A percentile compares a stretch with the other conserved stretches of the same genome.
These are phyloP conservation scores for Nepenthes alata DNA, from an alignment of 179 eudicot species.

Conservation along the genomic window DNA sequence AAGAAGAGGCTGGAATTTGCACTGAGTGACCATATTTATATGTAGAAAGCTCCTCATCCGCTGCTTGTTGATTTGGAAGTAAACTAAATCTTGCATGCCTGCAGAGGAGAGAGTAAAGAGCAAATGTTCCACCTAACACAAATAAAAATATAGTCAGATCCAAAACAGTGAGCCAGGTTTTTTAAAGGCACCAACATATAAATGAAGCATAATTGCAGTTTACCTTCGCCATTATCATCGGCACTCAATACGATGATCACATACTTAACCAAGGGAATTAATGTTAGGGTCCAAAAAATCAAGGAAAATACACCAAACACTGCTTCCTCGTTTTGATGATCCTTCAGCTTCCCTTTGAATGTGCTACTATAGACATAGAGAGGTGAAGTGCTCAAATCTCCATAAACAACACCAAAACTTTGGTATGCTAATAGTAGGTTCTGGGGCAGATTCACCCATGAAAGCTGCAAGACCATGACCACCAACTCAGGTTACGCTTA, in stretches of 20 bases:
- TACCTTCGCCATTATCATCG: conserved; percentile 96
- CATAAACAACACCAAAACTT: conserved; percentile 73
- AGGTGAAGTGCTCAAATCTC: conserved; percentile 81
- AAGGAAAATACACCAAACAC: conserved; percentile 71
- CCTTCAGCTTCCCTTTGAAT: conserved; percentile 40
- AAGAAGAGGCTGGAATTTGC: conserved; percentile 26
- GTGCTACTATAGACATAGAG: conserved; percentile 69
- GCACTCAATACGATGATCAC: conserved; percentile 52
- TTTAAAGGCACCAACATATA: conserved; percentile 1
- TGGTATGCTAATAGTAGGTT: conserved; percentile 68
- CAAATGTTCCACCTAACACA: conserved; percentile 78
- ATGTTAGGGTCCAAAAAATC: conserved; percentile 71
- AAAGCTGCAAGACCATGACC: conserved; percentile 28
- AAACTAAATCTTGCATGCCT: conserved; percentile 85
- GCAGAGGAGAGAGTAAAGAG: conserved; percentile 90
- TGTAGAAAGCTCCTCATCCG: conserved; percentile 84
- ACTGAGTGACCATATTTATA: conserved; percentile 55
- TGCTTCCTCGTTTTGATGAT: conserved; percentile 43
- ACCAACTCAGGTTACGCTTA: too few species aligned
- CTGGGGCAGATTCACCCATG: conserved; percentile 41
- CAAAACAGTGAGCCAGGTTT: conserved; percentile 1
- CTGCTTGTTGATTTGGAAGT: conserved; percentile 99
- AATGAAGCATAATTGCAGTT: conserved; percentile 7
- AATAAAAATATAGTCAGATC: conserved; percentile 5
- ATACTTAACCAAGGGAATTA: conserved; percentile 82